Percentiles rank a stretch among this genome's conserved stretches.
These are phyloP conservation scores for Fusarium haematococcum DNA, from an alignment of 2,329 filamentous ascomycete species.

Conservation along the genomic window DNA sequence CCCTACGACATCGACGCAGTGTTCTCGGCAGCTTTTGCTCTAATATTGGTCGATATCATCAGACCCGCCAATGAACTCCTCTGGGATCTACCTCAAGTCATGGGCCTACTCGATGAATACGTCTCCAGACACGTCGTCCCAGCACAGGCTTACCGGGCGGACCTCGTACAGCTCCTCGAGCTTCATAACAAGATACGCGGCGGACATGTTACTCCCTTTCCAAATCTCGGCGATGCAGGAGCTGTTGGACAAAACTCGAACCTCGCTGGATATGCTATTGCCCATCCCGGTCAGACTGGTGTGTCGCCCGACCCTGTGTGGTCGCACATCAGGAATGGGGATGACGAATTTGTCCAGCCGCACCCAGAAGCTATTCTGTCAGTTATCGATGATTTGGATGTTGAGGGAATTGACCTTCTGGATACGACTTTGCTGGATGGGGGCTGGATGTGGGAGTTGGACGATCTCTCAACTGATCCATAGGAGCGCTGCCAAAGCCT, in stretches of 20 bases:
- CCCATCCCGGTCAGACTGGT: slow-evolving; percentile 4
- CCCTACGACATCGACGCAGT: slow-evolving; percentile 37
- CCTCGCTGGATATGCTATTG: slow-evolving; percentile 19
- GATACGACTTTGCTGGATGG: slow-evolving; percentile 23
- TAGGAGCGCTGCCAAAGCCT: background rate
- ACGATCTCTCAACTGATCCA: background rate
- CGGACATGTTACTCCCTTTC: background rate
- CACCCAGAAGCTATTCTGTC: slow-evolving; percentile 28
- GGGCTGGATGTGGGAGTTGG: slow-evolving; percentile 33
- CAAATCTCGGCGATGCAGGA: background rate
- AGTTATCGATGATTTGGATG: slow-evolving; percentile 30
- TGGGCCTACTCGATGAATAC: slow-evolving; percentile 28
- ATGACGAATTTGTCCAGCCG: background rate
- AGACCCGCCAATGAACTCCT: slow-evolving; percentile 32
- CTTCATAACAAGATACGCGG: slow-evolving; percentile 30
- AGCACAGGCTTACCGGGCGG: slow-evolving; percentile 30
- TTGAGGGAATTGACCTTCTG: slow-evolving; percentile 6
- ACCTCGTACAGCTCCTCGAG: slow-evolving; percentile 30
- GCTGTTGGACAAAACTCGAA: background rate
- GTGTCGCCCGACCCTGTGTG: slow-evolving; percentile 33
- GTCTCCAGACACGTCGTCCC: slow-evolving; percentile 32
- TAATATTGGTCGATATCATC: slow-evolving; percentile 35
- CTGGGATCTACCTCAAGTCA: slow-evolving; percentile 38
- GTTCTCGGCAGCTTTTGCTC: slow-evolving; percentile 33
- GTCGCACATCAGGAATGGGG: slow-evolving; percentile 17